Evolutionary conservation across 2,329 filamentous ascomycete species (phyloP).

Genomic region (Penicillium hesseltinei): DNA sequence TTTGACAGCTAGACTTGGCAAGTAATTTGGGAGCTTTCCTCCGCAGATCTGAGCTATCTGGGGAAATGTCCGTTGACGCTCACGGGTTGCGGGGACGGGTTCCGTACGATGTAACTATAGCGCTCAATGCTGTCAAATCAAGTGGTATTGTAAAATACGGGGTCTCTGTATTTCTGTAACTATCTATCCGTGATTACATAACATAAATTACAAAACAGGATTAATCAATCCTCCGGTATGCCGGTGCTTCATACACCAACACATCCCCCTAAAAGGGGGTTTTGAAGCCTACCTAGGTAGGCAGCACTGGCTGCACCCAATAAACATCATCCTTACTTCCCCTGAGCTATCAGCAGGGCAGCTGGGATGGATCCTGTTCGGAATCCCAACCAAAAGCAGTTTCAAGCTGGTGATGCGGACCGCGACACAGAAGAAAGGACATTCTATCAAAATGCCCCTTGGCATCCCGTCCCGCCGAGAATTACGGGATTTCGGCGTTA

Average conservation of each 20-base stretch:
- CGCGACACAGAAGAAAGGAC: constrained; percentile 33
- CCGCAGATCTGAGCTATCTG: background rate
- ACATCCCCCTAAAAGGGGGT: too few species aligned
- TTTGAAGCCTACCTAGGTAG: too few species aligned
- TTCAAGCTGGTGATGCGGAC: constrained; percentile 18
- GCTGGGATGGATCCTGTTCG: constrained; percentile 35
- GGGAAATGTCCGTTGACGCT: background rate
- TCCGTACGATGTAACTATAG: too few species aligned
- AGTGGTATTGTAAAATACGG: too few species aligned
- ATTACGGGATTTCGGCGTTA: constrained; percentile 45
- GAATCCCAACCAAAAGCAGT: constrained; percentile 33
- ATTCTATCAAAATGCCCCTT: constrained; percentile 39
- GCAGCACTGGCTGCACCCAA: too few species aligned
- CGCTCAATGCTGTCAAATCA: too few species aligned
- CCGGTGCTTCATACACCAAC: too few species aligned
- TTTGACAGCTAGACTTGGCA: background rate
- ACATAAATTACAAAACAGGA: too few species aligned
- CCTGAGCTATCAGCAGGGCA: background rate
- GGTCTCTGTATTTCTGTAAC: too few species aligned
- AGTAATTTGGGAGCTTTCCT: background rate
- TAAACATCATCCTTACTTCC: too few species aligned
- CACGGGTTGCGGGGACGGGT: background rate
- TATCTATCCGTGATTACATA: too few species aligned
- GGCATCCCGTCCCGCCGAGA: constrained; percentile 39
- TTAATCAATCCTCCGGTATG: too few species aligned